Evolutionary conservation across 31 red algal genomes (phyloP), one percentile per base, ranked within the genome.

Genomic region (Asparagopsis taxiformis): DNA sequence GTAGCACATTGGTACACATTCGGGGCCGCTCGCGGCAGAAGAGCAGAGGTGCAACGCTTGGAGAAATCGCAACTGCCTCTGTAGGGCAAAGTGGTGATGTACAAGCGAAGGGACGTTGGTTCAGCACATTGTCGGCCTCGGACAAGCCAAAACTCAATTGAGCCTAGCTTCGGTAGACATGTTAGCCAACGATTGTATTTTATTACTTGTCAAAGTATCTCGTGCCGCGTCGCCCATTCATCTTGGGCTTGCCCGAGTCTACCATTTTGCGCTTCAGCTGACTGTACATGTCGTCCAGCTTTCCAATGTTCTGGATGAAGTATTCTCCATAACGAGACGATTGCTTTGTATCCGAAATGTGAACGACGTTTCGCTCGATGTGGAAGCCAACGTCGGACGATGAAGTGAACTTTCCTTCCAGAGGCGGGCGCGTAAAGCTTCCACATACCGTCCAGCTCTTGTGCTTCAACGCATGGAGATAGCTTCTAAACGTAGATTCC

Each of bases 401-500:
- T 2, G 86, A 82, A 22, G 68, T 68, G 26, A 58, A 85, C 9
- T 31, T 64, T 30, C 93, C 85, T 24, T 87, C 69, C 1, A 78
- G 60, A 49, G 93, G 80, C 15, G 85, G 57, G 41, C 67, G 20
- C n/a, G 31, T 20, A 71, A 76, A 59, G 59, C 65, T 74, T 4
- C 87, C 77, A 2, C 39, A 35, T 31, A 91, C 38, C 15, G 68
- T 72, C 76, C 80, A 91, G 50, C 87, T 94, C 73, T 90, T 96
- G 59, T 96, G 85, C 56, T 96, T 96, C 24, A 96, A 44, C 16
- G 78, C 77, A 62, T 91, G 77, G 22, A 96, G 55, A 65, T 86
- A 63, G 26, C 76, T 84, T 33, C 84, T 39, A 37, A 85, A 77
- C 13, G 75, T 77, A 28, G 50, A 31, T n/a, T 85, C 59, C 3